Conservation (phyloP, 2,329 filamentous ascomycete genomes). For the Leptographium procerum region DNA sequence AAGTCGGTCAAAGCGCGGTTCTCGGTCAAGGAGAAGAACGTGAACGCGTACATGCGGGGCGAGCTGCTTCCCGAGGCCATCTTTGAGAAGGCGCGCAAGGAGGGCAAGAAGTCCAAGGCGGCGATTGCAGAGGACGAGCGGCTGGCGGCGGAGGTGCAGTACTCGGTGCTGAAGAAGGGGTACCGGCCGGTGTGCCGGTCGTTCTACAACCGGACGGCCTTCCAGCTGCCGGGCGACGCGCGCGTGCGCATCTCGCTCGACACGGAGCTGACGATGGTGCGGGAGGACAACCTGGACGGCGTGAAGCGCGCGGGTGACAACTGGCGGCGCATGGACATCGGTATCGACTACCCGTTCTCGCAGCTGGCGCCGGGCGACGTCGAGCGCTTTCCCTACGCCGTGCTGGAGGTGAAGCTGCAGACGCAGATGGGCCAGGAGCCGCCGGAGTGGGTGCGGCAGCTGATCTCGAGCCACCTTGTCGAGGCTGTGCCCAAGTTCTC, state of each 20-base stretch:
- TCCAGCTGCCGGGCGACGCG: slow-evolving; percentile 92
- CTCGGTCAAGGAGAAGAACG: slow-evolving; percentile 89
- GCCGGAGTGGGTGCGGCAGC: slow-evolving; percentile 89
- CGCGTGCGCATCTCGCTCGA: slow-evolving; percentile 94
- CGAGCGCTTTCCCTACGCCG: slow-evolving; percentile 87
- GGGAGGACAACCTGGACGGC: slow-evolving; percentile 90
- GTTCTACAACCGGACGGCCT: slow-evolving; percentile 97
- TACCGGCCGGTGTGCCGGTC: slow-evolving; percentile 85
- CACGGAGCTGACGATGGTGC: slow-evolving; percentile 87
- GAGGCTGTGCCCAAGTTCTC: slow-evolving; percentile 99
- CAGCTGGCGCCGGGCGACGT: slow-evolving; percentile 79
- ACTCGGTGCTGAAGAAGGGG: slow-evolving; percentile 76
- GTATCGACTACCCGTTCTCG: slow-evolving; percentile 87
- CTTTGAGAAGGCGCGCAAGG: slow-evolving; percentile 94
- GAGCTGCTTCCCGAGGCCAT: slow-evolving; percentile 74
- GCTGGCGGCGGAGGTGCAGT: slow-evolving; percentile 84
- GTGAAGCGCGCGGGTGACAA: slow-evolving; percentile 66
- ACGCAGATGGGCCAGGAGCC: slow-evolving; percentile 92
- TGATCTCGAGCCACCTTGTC: slow-evolving; percentile 86
- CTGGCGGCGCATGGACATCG: slow-evolving; percentile 95
- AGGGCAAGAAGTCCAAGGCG: slow-evolving; percentile 86
- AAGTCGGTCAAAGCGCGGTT: slow-evolving; percentile 98
- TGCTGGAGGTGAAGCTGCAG: slow-evolving; percentile 94
- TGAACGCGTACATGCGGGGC: slow-evolving; percentile 81
- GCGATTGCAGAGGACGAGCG: slow-evolving; percentile 87